Base-by-base conservation (phyloP, 1,284 basidiomycete species). In the Thelephora terrestris region DNA sequence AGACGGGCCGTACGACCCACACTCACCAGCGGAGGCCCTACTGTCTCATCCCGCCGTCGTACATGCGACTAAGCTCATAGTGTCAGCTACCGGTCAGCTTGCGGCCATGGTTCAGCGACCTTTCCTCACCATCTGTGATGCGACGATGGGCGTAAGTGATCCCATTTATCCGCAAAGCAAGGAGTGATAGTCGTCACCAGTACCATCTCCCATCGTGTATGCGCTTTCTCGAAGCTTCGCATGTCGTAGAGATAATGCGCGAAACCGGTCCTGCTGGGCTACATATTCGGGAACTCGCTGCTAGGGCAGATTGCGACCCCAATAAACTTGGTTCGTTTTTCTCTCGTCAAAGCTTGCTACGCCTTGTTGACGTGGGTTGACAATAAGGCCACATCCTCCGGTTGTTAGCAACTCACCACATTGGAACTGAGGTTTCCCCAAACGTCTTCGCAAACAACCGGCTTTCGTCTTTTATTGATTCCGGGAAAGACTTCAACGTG, bases 131-230 rank as follows among this genome's bases (percentile, higher is more conserved):
- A 63, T 86, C 10, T 82, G 79, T 55, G 82, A 85, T 58, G 79
- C 79, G 2, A 64, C 69, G 9, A 81, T 83, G 77, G 74, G 70
- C 25, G 81, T 84, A 55, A 49, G 77, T 71, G 34, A 45, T 46
- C 37, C n/a, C 18, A 20, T 40, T 10, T 38, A 45, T 27, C 17
- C 21, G 20, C 23, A 20, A 36, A 25, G 4, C 10, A 18, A 46
- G 29, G 20, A 34, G 16, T 35, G 17, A n/a, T 23, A n/a, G 10
- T 42, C 39, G 5, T 12, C 3, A 21, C 12, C 40, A 85, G 82
- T 85, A 83, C 55, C 79, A 83, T 57, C 67, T 86, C 17, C 79
- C 84, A 0, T 75, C 80, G 7, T 84, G 81, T 58, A 65, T 86
- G 58, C 74, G 83, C 20, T 69, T 86, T 42, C 58, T 85, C 14